Evolutionary conservation across 202 grass and related monocot species (phyloP).

Genomic region (Eragrostis tef): DNA sequence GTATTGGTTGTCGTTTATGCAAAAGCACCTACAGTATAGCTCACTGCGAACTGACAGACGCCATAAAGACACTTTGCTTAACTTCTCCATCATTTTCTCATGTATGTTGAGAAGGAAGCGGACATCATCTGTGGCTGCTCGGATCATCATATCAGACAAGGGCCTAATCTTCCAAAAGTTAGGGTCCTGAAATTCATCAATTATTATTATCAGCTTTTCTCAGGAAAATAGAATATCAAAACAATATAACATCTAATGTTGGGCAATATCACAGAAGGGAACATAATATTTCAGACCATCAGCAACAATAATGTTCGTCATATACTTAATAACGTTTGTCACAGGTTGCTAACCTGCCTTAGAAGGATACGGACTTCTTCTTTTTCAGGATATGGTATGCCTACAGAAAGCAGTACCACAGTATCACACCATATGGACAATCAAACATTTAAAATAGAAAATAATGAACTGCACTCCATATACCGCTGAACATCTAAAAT

Average conservation of each 20-base stretch:
- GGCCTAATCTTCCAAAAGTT: conserved; percentile 79
- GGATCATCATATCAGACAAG: conserved; percentile 91
- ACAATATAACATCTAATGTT: conserved; percentile 17
- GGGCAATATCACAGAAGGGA: conserved; percentile 38
- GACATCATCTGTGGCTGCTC: conserved; percentile 87
- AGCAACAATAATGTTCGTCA: conserved; percentile 31
- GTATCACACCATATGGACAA: conserved; percentile 55
- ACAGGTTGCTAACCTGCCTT: conserved; percentile 74
- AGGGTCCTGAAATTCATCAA: conserved; percentile 68
- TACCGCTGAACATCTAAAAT: conserved; percentile 6
- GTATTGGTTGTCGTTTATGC: conserved; percentile 71
- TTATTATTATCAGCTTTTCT: conserved; percentile 23
- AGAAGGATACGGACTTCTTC: conserved; percentile 91
- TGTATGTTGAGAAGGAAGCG: conserved; percentile 86
- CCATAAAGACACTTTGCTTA: conserved; percentile 73
- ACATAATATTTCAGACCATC: conserved; percentile 41
- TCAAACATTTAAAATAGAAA: conserved; percentile 40
- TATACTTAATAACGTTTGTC: conserved; percentile 28
- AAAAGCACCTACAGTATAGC: conserved; percentile 91
- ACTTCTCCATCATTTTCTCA: conserved; percentile 83
- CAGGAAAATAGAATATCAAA: conserved; percentile 36
- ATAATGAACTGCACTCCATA: conserved; percentile 29
- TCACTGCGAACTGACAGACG: conserved; percentile 69
- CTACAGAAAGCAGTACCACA: conserved; percentile 68
- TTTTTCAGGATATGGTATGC: conserved; percentile 94